Percentiles rank a stretch among this genome's conserved stretches.
Evolutionary conservation across 768 basidiomycete genomes (phyloP).

Genomic region (Russula brevipes): DNA sequence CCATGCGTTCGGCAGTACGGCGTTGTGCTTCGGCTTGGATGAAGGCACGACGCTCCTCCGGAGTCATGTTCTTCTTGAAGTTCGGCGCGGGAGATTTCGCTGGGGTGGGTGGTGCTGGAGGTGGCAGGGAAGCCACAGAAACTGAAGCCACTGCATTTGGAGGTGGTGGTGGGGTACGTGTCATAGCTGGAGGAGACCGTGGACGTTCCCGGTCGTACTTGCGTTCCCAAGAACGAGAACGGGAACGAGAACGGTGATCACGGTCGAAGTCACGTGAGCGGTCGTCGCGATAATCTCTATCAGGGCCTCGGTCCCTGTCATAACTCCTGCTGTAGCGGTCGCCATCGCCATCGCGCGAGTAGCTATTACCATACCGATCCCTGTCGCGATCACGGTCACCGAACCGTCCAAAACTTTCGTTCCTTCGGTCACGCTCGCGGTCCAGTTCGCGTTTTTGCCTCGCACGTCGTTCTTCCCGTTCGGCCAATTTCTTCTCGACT

Average conservation of each 20-base stretch:
- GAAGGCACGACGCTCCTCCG: constrained; percentile 75
- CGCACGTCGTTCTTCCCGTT: constrained; percentile 68
- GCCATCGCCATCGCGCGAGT: constrained; percentile 33
- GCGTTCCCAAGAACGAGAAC: constrained; percentile 27
- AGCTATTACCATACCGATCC: constrained; percentile 31
- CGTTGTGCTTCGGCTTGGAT: constrained; percentile 75
- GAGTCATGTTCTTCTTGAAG: constrained; percentile 74
- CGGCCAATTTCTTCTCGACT: constrained; percentile 78
- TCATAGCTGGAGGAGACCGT: constrained; percentile 33
- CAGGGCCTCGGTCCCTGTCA: constrained; percentile 41
- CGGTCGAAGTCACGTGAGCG: constrained; percentile 41
- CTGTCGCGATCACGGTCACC: constrained; percentile 42
- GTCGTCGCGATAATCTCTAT: constrained; percentile 37
- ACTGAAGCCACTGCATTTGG: constrained; percentile 45
- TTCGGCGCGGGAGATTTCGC: constrained; percentile 54
- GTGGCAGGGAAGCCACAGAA: constrained; percentile 38
- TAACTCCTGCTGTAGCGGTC: constrained; percentile 33
- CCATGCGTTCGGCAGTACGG: constrained; percentile 79
- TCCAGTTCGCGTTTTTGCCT: constrained; percentile 75
- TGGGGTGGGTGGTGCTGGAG: constrained; percentile 49
- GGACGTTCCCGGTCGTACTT: constrained; percentile 33
- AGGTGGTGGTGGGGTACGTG: constrained; percentile 46
- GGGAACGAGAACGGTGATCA: constrained; percentile 34
- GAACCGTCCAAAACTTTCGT: constrained; percentile 71
- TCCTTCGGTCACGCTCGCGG: constrained; percentile 75